These are phyloP conservation scores for Thymus mandschuricus DNA, from an alignment of 257 asterid genomes.

Conservation along the genomic window DNA sequence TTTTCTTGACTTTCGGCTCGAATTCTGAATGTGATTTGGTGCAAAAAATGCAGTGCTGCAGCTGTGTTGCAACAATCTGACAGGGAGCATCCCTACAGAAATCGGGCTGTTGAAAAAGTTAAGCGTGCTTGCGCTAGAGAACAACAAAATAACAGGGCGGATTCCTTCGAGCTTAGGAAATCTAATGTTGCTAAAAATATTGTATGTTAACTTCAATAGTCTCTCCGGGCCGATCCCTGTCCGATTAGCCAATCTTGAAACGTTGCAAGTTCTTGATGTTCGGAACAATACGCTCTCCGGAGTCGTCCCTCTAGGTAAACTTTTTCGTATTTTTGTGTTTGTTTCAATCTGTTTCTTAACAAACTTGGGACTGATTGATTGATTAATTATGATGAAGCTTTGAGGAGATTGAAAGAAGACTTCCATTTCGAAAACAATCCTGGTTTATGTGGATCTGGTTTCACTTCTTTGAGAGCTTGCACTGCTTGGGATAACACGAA, in stretches of 20 bases:
- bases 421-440: constrained; percentile 64
- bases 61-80: constrained; percentile 68
- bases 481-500: constrained; percentile 60
- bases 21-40: constrained; percentile 16
- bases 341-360: constrained; percentile 1
- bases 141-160: constrained; percentile 54
- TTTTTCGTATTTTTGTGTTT: background rate
- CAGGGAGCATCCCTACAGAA: constrained; percentile 69
- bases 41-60: constrained; percentile 65
- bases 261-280: constrained; percentile 67
- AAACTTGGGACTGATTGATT: background rate
- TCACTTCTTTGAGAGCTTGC: constrained; percentile 71
- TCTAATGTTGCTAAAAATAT: constrained; percentile 46
- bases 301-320: constrained; percentile 68
- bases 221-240: constrained; percentile 76
- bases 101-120: constrained; percentile 59
- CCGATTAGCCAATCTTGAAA: constrained; percentile 49
- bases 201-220: constrained; percentile 63
- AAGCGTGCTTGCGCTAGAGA: constrained; percentile 55
- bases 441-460: constrained; percentile 80
- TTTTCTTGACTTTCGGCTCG: background rate
- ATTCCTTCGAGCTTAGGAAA: constrained; percentile 70
- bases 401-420: constrained; percentile 55
- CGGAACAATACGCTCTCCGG: constrained; percentile 79
- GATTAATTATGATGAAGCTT: constrained; percentile 49